phyloP scores from a whole-genome alignment of 73 alveolate species.

The Stentor roeselii region DNA sequence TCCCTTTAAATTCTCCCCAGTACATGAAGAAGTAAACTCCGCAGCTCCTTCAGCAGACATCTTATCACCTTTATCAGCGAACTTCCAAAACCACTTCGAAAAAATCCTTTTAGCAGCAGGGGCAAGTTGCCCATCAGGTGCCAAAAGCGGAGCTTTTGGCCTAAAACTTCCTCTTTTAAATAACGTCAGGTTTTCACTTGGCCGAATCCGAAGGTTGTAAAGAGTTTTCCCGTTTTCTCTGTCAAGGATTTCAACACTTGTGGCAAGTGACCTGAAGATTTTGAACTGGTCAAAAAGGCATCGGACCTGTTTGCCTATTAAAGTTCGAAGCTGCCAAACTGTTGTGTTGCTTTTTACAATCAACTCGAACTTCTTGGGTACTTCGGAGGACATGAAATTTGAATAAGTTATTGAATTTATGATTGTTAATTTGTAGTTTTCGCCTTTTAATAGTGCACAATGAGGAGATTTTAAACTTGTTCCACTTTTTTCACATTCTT shows the following conservation, averaged over 20 bases:
- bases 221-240: conserved; percentile 79
- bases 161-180: conserved; percentile 1
- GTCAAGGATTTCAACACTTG: conserved; percentile 56
- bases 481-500: conserved; percentile 78
- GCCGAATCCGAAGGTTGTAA: conserved; percentile 58
- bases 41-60: conserved; percentile 67
- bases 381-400: conserved; percentile 35
- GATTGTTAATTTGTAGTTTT: conserved; percentile 35
- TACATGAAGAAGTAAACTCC: conserved; percentile 62
- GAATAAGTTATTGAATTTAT: conserved; percentile 44
- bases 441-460: conserved; percentile 52
- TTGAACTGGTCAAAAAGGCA: conserved; percentile 56
- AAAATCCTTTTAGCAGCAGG: conserved; percentile 60
- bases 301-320: conserved; percentile 51
- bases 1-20: conserved; percentile 69
- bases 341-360: conserved; percentile 62
- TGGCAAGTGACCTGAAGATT: conserved; percentile 39
- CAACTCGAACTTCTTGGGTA: conserved; percentile 59
- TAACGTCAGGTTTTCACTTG: conserved; percentile 37
- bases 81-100: conserved; percentile 51
- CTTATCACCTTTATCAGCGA: conserved; percentile 56
- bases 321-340: conserved; percentile 67
- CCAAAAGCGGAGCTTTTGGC: conserved; percentile 32
- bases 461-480: conserved; percentile 64
- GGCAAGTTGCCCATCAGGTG: conserved; percentile 33